A percentile compares a stretch with the other conserved stretches of the same genome.
These are phyloP conservation scores for Arctium lappa DNA, from an alignment of 129 eudicot genomes.

Conservation along the genomic window DNA sequence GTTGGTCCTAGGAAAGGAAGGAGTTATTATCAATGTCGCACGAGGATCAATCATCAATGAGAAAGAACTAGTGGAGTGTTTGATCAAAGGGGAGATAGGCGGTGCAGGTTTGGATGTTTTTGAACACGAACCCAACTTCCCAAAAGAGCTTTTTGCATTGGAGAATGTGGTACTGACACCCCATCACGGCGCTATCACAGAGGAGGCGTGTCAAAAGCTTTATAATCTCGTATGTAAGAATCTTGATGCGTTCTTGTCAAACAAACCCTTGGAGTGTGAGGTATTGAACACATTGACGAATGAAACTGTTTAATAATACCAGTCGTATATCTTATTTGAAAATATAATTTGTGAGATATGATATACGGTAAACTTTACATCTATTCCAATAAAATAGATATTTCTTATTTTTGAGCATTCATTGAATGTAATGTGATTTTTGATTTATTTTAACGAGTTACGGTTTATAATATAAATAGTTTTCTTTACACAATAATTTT, in stretches of 20 bases:
- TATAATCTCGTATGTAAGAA: constrained; percentile 48
- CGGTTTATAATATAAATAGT: too few relatives aligned
- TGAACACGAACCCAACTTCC: constrained; percentile 64
- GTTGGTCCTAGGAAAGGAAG: constrained; percentile 51
- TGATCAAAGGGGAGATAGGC: constrained; percentile 57
- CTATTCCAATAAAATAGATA: not conserved
- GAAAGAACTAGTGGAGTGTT: constrained; percentile 55
- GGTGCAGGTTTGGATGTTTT: constrained; percentile 94
- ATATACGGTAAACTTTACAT: too few relatives aligned
- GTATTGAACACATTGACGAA: not conserved
- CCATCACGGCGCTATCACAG: constrained; percentile 55
- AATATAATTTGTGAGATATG: not conserved
- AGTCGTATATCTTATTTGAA: not conserved
- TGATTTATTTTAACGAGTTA: too few relatives aligned
- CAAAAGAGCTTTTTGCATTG: constrained; percentile 43
- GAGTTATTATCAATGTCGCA: constrained; percentile 58
- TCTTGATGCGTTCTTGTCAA: constrained; percentile 64
- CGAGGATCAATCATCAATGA: constrained; percentile 68
- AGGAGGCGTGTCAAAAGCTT: constrained; percentile 39
- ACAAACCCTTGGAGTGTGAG: constrained; percentile 43
- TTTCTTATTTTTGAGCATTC: not conserved
- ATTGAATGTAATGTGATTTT: not conserved
- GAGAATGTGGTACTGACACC: constrained; percentile 77
- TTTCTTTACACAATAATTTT: too few relatives aligned
- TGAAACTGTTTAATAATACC: not conserved